Conservation (phyloP, 2,329 filamentous ascomycete species). For the Arthrobotrys sinensis region DNA sequence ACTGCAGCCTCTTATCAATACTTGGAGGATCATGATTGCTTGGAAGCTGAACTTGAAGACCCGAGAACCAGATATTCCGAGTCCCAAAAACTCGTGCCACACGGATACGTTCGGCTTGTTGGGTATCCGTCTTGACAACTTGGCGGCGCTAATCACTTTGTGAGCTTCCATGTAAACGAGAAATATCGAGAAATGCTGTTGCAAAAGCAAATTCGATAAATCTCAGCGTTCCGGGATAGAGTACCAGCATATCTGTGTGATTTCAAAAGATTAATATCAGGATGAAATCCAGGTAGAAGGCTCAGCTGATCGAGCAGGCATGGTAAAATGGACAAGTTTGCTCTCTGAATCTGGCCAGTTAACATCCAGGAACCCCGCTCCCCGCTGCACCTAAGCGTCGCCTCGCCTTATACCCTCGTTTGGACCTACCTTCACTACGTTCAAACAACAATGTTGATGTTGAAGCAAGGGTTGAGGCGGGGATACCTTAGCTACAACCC, state of each 20-base stretch:
- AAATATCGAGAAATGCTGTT: neutral
- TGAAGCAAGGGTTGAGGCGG: conserved; percentile 16
- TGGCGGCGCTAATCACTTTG: conserved; percentile 31
- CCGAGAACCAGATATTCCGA: conserved; percentile 59
- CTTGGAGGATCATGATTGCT: conserved; percentile 7
- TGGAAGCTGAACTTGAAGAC: conserved; percentile 21
- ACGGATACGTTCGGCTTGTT: conserved; percentile 38
- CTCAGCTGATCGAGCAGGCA: conserved; percentile 21
- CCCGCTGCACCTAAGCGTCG: conserved; percentile 23
- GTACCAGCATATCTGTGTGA: neutral
- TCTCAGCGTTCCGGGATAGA: neutral
- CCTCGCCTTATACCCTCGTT: conserved; percentile 35
- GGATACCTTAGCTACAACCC: conserved; percentile 1
- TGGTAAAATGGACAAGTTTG: conserved; percentile 13
- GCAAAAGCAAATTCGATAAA: conserved; percentile 2
- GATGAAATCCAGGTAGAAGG: neutral
- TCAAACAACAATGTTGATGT: neutral
- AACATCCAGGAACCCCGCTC: conserved; percentile 24
- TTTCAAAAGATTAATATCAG: neutral
- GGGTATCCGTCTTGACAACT: conserved; percentile 43
- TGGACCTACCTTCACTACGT: conserved; percentile 5
- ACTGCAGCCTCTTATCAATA: conserved; percentile 15
- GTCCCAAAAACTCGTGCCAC: conserved; percentile 48
- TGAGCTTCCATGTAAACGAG: neutral
- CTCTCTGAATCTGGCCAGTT: neutral